phyloP scores from a whole-genome alignment of 352 stramenopile species.

The Elongisporangium anandrum region DNA sequence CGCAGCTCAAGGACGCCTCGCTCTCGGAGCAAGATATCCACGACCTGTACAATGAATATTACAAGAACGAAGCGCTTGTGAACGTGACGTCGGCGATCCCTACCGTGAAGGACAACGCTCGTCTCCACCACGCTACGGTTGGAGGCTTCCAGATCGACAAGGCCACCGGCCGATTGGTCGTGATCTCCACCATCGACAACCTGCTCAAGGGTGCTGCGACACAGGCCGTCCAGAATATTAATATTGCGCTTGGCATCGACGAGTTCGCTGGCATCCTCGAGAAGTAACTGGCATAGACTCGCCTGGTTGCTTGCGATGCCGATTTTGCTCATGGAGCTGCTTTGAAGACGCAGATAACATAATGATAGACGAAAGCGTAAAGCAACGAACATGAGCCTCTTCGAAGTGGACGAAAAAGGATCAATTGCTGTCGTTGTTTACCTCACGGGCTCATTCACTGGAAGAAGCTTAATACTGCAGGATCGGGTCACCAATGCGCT shows the following conservation, averaged over 20 bases:
- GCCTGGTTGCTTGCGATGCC: neutral
- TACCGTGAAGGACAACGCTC: conserved; percentile 75
- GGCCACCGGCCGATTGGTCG: conserved; percentile 78
- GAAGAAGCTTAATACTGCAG: conserved; percentile 70
- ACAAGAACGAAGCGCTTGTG: conserved; percentile 81
- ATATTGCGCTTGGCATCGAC: conserved; percentile 88
- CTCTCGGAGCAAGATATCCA: conserved; percentile 69
- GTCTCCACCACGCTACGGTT: conserved; percentile 71
- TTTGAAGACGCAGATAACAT: neutral
- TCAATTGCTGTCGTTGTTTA: neutral
- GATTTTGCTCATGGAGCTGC: neutral
- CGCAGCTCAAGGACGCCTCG: conserved; percentile 64
- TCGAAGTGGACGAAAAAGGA: neutral
- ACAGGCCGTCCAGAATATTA: conserved; percentile 94
- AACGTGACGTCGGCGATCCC: conserved; percentile 66
- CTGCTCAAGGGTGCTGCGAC: conserved; percentile 92
- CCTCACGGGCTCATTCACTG: neutral
- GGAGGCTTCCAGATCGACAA: conserved; percentile 88
- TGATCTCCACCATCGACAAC: conserved; percentile 92
- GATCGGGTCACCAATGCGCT: conserved; percentile 90
- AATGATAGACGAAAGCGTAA: neutral
- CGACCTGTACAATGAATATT: conserved; percentile 76
- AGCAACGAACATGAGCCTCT: neutral
- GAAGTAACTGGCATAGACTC: conserved; percentile 1
- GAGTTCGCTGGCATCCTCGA: conserved; percentile 73